Evolutionary conservation across 2,329 filamentous ascomycete species (phyloP), one percentile per base, ranked within the genome.

Genomic region (Pseudohalonectria lignicola): DNA sequence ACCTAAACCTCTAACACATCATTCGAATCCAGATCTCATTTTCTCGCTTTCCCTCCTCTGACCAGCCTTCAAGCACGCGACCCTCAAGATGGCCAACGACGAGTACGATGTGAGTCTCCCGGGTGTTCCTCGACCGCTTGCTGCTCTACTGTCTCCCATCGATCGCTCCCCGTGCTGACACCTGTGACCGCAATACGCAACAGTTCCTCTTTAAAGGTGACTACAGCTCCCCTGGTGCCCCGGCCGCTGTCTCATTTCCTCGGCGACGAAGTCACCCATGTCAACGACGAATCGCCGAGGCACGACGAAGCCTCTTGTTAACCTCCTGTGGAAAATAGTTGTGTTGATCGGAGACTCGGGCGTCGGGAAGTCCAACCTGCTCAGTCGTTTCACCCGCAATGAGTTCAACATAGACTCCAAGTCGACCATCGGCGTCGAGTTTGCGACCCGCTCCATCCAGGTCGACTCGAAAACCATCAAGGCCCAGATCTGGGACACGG

Each of bases 381-480:
- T 98, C 69, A 95, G 88, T 69, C 85, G 93, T 67, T 98, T 98
- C 78, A 96, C 92, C 54, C 87, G 92, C 62, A 96, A 98, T 66
- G 92, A 98, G 69, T 98, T 98, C 82, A 96, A 96, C 69, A 77
- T 96, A 50, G 92, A 98, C 69, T 94, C 90, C 63, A 96, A 98
- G 79, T 96, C 92, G 47, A 98, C 92, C 53, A 98, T 98, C 67
- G 92, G 92, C 55, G 92, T 98, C 63, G 92, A 98, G 69, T 98
- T 98, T 62, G 92, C 93, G 54, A 98, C 92, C 52, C 82, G 92
- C 48, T 95, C 87, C 51, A 98, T 98, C 61, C 90, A 96, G 67
- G 92, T 98, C 56, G 92, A 98, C 67, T 84, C 85, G 59, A 98
- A 98, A 77, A 98, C 92, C 47, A 98, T 98, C 79, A 98, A 98